Percentiles rank a stretch among this genome's conserved stretches.
Evolutionary conservation across 768 basidiomycete species (phyloP).

Genomic region (Wakefieldia striispora): DNA sequence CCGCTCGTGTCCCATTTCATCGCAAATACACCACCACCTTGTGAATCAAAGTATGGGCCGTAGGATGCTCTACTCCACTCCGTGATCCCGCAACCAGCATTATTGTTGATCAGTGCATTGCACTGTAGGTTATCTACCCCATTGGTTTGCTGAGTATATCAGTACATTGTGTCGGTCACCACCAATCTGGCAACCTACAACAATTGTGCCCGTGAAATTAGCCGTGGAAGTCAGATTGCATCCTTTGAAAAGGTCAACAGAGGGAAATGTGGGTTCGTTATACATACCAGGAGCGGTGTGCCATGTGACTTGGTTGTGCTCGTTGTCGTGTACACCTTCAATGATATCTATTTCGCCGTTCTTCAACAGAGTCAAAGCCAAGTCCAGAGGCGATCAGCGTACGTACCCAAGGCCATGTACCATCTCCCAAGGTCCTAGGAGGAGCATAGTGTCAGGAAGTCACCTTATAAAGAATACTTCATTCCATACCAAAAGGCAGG

Average conservation of each 20-base stretch:
- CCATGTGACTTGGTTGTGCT: constrained; percentile 84
- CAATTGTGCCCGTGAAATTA: constrained; percentile 61
- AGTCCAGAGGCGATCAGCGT: not conserved
- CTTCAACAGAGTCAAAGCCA: constrained; percentile 35
- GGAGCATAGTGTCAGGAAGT: constrained; percentile 3
- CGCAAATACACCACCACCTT: constrained; percentile 81
- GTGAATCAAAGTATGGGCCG: constrained; percentile 76
- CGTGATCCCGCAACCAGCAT: constrained; percentile 74
- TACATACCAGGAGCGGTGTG: constrained; percentile 61
- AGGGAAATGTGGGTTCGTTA: not conserved
- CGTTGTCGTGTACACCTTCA: constrained; percentile 81
- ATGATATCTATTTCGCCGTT: constrained; percentile 81
- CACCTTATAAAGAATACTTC: not conserved
- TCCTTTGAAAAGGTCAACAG: constrained; percentile 35
- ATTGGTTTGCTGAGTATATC: constrained; percentile 41
- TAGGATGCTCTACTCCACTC: constrained; percentile 84
- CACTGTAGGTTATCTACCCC: constrained; percentile 53
- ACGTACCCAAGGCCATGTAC: constrained; percentile 63
- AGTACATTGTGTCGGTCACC: not conserved
- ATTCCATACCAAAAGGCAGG: constrained; percentile 69
- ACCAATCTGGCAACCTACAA: constrained; percentile 41
- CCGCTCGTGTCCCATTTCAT: constrained; percentile 86
- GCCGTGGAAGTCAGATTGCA: constrained; percentile 55
- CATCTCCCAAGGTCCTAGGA: constrained; percentile 41
- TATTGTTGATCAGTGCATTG: constrained; percentile 48